A percentile compares a stretch with the other conserved stretches of the same genome.
These are phyloP conservation scores for Cicer arietinum DNA, from an alignment of 306 rosid genomes.

Conservation along the genomic window DNA sequence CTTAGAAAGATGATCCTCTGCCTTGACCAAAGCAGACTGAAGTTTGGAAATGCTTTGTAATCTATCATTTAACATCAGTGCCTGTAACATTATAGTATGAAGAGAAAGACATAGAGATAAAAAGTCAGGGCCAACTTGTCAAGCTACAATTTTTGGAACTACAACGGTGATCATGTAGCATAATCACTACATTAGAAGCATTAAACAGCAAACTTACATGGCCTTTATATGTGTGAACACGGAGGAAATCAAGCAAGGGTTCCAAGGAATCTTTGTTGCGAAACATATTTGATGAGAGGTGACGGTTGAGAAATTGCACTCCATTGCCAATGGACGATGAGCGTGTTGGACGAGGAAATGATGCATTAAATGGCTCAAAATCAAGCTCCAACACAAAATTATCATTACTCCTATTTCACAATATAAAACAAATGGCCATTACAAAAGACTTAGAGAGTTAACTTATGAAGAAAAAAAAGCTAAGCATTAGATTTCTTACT, in stretches of 20 bases:
- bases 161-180: conserved; percentile 1
- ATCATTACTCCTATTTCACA: conserved; percentile 51
- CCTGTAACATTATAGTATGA: conserved; percentile 55
- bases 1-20: conserved; percentile 79
- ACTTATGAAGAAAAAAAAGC: conserved; percentile 23
- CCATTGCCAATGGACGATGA: conserved; percentile 98
- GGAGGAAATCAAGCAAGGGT: conserved; percentile 91
- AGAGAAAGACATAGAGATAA: too few relatives aligned
- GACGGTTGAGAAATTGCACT: conserved; percentile 95
- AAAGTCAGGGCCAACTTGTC: not conserved
- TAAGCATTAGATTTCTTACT: conserved; percentile 51
- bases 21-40: conserved; percentile 75
- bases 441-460: conserved; percentile 5
- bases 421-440: conserved; percentile 17
- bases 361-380: conserved; percentile 89
- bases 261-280: conserved; percentile 78
- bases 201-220: conserved; percentile 59
- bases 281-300: conserved; percentile 89
- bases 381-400: conserved; percentile 76
- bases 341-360: conserved; percentile 83
- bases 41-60: conserved; percentile 67
- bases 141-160: not conserved
- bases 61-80: conserved; percentile 83
- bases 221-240: conserved; percentile 77
- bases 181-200: conserved; percentile 17